phyloP scores from a whole-genome alignment of 805 yeast genomes.

The Cyberlindnera saturnus region DNA sequence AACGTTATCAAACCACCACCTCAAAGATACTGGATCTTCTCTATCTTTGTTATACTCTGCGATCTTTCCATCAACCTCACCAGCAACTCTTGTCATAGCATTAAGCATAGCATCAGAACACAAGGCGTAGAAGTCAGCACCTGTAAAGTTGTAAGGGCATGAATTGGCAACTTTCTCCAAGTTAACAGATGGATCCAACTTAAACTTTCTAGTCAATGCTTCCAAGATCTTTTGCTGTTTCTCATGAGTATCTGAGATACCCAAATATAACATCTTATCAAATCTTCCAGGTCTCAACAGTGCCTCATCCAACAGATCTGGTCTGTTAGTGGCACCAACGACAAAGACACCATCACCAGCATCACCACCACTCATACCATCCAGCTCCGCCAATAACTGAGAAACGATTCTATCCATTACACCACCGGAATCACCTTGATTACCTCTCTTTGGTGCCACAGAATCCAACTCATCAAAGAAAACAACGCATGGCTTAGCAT shows the following conservation, averaged over 20 bases:
- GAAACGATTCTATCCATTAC: constrained; percentile 99
- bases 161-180: constrained; percentile 51
- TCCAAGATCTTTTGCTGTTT: constrained; percentile 81
- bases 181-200: constrained; percentile 53
- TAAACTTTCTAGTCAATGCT: constrained; percentile 84
- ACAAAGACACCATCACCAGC: constrained; percentile 86
- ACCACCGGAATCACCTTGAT: constrained; percentile 98
- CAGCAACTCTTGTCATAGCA: constrained; percentile 91
- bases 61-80: constrained; percentile 63
- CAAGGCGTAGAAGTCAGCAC: constrained; percentile 96
- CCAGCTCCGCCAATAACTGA: constrained; percentile 88
- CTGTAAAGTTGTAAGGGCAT: constrained; percentile 90
- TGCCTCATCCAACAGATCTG: constrained; percentile 92
- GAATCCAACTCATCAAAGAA: constrained; percentile 97
- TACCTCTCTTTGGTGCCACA: constrained; percentile 97
- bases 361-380: constrained; percentile 87
- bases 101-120: constrained; percentile 94
- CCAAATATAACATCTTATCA: constrained; percentile 90
- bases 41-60: constrained; percentile 40
- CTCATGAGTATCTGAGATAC: constrained; percentile 85
- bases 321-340: constrained; percentile 98
- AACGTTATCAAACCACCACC: constrained; percentile 88
- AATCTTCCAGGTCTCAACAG: constrained; percentile 90
- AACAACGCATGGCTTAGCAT: constrained; percentile 95
- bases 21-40: constrained; percentile 46